Evolutionary conservation across 768 basidiomycete genomes (phyloP), one percentile per base, ranked within the genome.

Genomic region (Ramaria sp.): DNA sequence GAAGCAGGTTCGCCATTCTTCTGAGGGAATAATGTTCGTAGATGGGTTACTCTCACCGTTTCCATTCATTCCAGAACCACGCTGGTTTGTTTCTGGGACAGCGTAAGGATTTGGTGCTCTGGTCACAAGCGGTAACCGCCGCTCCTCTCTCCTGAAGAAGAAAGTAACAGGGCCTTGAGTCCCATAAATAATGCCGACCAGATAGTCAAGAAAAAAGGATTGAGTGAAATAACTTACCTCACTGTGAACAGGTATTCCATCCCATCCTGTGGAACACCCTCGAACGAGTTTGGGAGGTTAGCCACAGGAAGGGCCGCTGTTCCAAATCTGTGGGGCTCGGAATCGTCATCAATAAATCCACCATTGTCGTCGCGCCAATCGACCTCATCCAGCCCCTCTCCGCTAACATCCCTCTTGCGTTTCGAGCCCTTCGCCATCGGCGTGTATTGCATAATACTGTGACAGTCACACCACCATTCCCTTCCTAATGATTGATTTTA

Each of bases 231-330:
- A 48, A 60, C 71, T 50, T 63, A 88, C 88, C 88, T 77, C 41
- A 90, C 88, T 49, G 79, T 79, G 66, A 90, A 89, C 41, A 91
- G 72, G 65, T 91, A 90, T 61, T 90, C 76, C 74, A 85, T 60
- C 2, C 88, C 88, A 67, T 90, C 83, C 61, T 67, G 65, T 0
- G 88, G 87, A 48, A 74, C 75, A 24, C 71, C 78, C 58, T 78
- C 68, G 63, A 84, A 91, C 62, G 83, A 73, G 18, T 69, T 63
- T n/a, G 87, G 85, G 48, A 91, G 74, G 61, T 81, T 75, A 18
- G 88, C 88, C n/a, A 91, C 85, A 16, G 88, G 88, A 3, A 91
- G 73, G 24, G 78, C 58, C 48, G 56, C 36, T 38, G 45, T 52
- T 52, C 27, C 18, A 50, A 54, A 54, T 27, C 30, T 54, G 18